These are phyloP conservation scores for Exserohilum rostratum DNA, from an alignment of 2,329 filamentous ascomycete species.

Conservation along the genomic window DNA sequence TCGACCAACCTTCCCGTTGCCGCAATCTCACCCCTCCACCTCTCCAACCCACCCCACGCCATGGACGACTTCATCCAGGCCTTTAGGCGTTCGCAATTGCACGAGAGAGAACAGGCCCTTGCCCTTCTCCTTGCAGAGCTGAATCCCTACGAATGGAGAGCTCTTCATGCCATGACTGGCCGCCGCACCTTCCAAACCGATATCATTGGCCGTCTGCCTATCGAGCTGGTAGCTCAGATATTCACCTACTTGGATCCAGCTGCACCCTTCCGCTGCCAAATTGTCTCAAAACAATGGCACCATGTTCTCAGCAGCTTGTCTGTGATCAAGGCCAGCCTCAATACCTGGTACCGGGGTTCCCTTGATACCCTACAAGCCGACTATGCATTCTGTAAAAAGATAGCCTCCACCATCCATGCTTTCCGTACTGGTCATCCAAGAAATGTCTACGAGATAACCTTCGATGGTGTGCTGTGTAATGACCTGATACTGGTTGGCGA, in stretches of 20 bases:
- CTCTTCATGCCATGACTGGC: slow-evolving; percentile 22
- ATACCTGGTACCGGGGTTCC: slow-evolving; percentile 31
- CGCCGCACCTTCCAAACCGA: slow-evolving; percentile 39
- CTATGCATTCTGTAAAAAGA: slow-evolving; percentile 21
- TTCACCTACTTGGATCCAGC: slow-evolving; percentile 44
- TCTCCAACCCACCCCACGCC: slow-evolving; percentile 9
- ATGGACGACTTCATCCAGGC: slow-evolving; percentile 18
- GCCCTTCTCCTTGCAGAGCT: slow-evolving; percentile 31
- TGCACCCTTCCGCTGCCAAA: slow-evolving; percentile 36
- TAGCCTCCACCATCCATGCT: slow-evolving; percentile 32
- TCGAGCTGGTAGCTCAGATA: slow-evolving; percentile 46
- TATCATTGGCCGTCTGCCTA: slow-evolving; percentile 44
- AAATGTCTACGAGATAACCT: neutral
- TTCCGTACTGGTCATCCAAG: slow-evolving; percentile 30
- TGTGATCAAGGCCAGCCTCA: slow-evolving; percentile 28
- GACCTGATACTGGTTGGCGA: neutral
- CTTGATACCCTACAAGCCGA: slow-evolving; percentile 18
- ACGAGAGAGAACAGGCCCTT: slow-evolving; percentile 29
- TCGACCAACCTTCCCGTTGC: slow-evolving; percentile 9
- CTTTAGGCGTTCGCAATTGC: slow-evolving; percentile 25
- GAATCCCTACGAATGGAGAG: slow-evolving; percentile 41
- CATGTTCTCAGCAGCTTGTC: slow-evolving; percentile 31
- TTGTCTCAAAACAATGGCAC: slow-evolving; percentile 44
- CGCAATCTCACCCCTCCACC: neutral
- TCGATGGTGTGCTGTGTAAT: neutral